Evolutionary conservation across 2,329 filamentous ascomycete species (phyloP).

Genomic region (Metarhizium robertsii): DNA sequence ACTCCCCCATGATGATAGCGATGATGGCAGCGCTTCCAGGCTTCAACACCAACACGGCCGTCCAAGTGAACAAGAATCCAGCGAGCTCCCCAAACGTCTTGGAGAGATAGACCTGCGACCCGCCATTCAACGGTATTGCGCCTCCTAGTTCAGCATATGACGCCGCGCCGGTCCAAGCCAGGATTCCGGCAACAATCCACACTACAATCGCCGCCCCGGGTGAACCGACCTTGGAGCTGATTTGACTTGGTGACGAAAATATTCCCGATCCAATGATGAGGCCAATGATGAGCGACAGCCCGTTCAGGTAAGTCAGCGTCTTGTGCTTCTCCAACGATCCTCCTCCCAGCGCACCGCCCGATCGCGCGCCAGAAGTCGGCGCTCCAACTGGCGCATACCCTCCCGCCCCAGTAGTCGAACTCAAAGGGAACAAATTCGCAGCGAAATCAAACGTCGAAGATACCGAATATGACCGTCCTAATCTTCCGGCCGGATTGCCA

Average conservation of each 20-base stretch:
- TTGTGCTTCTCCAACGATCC: conserved; percentile 91
- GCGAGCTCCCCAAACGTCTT: conserved; percentile 94
- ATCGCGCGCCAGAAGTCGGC: conserved; percentile 46
- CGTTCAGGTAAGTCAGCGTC: conserved; percentile 89
- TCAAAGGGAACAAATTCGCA: conserved; percentile 85
- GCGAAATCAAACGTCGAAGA: conserved; percentile 93
- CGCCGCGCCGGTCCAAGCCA: conserved; percentile 92
- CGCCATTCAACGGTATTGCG: conserved; percentile 90
- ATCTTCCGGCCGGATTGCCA: conserved; percentile 39
- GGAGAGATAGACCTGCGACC: conserved; percentile 84
- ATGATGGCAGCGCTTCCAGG: conserved; percentile 91
- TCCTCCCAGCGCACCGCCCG: conserved; percentile 49
- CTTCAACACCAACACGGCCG: conserved; percentile 86
- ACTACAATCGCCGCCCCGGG: conserved; percentile 85
- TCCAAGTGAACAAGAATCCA: conserved; percentile 95
- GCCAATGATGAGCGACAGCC: conserved; percentile 80
- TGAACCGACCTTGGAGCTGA: conserved; percentile 84
- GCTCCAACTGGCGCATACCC: conserved; percentile 82
- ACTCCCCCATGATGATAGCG: conserved; percentile 96
- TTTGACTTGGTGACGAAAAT: conserved; percentile 88
- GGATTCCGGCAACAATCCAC: conserved; percentile 81
- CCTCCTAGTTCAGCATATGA: conserved; percentile 95
- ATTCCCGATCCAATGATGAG: conserved; percentile 95
- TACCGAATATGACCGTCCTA: conserved; percentile 70
- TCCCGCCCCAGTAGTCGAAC: conserved; percentile 60